phyloP scores from a whole-genome alignment of 164 flowering plant genomes.

The Sedum album region DNA sequence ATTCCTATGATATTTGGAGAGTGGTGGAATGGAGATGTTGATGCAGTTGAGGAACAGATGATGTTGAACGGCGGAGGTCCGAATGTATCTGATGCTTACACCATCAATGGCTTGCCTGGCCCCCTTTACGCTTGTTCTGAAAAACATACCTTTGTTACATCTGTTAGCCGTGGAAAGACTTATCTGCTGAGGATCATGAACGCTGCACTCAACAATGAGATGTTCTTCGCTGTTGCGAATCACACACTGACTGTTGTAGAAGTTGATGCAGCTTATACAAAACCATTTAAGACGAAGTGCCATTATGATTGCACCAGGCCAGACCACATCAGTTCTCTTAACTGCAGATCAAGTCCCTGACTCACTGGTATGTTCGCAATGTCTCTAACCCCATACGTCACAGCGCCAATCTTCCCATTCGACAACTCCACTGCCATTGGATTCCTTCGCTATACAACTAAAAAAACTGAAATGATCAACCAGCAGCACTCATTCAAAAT shows the following conservation, averaged over 20 bases:
- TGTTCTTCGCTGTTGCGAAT: slow-evolving; percentile 3
- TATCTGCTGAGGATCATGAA: too few species aligned
- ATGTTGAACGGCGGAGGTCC: slow-evolving; percentile 40
- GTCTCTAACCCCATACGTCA: background rate
- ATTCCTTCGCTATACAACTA: background rate
- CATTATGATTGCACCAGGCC: slow-evolving; percentile 5
- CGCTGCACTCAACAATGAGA: too few species aligned
- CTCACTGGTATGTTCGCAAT: slow-evolving; percentile 1
- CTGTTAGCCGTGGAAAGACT: background rate
- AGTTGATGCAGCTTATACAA: background rate
- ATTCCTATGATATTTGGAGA: slow-evolving; percentile 38
- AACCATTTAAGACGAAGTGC: background rate
- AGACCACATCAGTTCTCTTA: background rate
- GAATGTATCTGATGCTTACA: slow-evolving; percentile 31
- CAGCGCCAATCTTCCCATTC: slow-evolving; percentile 5
- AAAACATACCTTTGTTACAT: slow-evolving; percentile 26
- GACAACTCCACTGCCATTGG: slow-evolving; percentile 4
- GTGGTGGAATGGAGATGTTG: too few species aligned
- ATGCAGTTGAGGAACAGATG: slow-evolving; percentile 29
- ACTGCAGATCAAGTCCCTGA: slow-evolving; percentile 1
- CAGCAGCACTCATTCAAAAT: too few species aligned
- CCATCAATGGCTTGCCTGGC: too few species aligned
- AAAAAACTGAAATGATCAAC: slow-evolving; percentile 1
- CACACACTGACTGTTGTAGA: background rate
- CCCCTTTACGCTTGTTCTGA: slow-evolving; percentile 44